These are phyloP conservation scores for Annona cherimola DNA, from an alignment of 164 flowering plant genomes.

Conservation along the genomic window DNA sequence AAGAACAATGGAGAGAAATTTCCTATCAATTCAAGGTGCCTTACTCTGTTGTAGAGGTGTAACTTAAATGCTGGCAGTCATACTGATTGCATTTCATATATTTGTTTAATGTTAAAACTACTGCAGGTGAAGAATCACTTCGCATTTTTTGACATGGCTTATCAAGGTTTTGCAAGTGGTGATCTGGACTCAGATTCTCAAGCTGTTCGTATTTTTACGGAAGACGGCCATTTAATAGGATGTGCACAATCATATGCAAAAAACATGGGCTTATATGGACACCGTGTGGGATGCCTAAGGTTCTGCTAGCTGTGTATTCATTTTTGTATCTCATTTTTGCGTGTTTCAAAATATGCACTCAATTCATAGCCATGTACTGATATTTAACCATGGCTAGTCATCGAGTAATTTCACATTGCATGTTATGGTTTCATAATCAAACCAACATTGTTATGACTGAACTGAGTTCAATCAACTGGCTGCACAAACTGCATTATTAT, in stretches of 20 bases:
- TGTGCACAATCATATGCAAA: conserved; percentile 95
- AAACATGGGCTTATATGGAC: conserved; percentile 98
- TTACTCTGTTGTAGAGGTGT: not conserved
- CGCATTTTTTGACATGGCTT: conserved; percentile 97
- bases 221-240: conserved; percentile 86
- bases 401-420: too few species aligned
- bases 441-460: too few species aligned
- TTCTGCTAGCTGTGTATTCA: not conserved
- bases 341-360: too few species aligned
- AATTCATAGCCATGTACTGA: too few species aligned
- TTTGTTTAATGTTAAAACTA: not conserved
- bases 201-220: conserved; percentile 79
- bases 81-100: not conserved
- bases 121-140: conserved; percentile 81
- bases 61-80: not conserved
- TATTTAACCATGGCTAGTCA: too few species aligned
- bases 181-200: conserved; percentile 89
- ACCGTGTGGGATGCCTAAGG: conserved; percentile 94
- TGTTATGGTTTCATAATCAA: too few species aligned
- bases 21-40: conserved; percentile 68
- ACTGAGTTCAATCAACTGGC: too few species aligned
- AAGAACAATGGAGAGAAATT: conserved; percentile 92
- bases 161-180: conserved; percentile 99
- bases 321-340: too few species aligned
- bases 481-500: too few species aligned